Conservation (phyloP, 1,284 basidiomycete species). For the Microbotryum saponariae region DNA sequence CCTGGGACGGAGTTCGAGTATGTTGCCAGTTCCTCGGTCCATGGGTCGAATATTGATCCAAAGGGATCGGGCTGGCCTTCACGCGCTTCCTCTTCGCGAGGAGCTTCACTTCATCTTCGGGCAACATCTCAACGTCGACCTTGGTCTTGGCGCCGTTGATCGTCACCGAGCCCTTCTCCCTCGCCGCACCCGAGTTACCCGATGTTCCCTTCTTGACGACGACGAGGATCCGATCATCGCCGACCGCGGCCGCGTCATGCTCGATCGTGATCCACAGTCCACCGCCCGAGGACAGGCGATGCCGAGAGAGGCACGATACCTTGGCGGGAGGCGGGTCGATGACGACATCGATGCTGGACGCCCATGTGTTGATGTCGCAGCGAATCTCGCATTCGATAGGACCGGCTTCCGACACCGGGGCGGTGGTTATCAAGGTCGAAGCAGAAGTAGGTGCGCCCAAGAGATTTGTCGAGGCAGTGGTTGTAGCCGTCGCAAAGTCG, state of each 20-base stretch:
- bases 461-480: conserved; percentile 25
- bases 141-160: conserved; percentile 80
- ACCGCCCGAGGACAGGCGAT: conserved; percentile 82
- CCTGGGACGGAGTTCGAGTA: neutral
- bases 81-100: conserved; percentile 77
- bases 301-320: conserved; percentile 75
- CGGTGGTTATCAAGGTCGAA: neutral
- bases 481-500: conserved; percentile 24
- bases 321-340: conserved; percentile 87
- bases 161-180: conserved; percentile 69
- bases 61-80: conserved; percentile 75
- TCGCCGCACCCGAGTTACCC: conserved; percentile 47
- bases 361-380: conserved; percentile 91
- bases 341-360: conserved; percentile 74
- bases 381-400: conserved; percentile 86
- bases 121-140: conserved; percentile 85
- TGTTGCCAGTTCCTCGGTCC: conserved; percentile 11
- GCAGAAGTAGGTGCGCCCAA: neutral
- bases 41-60: conserved; percentile 57
- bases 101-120: conserved; percentile 77
- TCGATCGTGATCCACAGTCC: conserved; percentile 94
- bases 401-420: conserved; percentile 37
- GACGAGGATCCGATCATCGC: conserved; percentile 48
- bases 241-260: conserved; percentile 56
- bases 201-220: conserved; percentile 58